Conservation (phyloP, 129 eudicot species). For the Mikania micrantha region DNA sequence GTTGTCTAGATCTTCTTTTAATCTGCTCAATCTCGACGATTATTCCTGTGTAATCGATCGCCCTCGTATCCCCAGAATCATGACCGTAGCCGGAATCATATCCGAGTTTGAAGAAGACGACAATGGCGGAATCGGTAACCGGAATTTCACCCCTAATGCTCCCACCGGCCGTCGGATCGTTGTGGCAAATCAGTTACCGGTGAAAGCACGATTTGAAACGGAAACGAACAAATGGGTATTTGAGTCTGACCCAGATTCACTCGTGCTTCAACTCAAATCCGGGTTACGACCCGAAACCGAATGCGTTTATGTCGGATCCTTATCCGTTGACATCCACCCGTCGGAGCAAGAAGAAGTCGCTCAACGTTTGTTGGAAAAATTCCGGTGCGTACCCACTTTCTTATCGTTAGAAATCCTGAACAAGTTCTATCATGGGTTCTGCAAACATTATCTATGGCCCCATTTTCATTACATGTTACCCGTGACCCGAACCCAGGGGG, state of each 20-base stretch:
- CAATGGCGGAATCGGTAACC: too few species aligned
- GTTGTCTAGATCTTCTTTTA: constrained; percentile 79
- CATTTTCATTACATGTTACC: too few species aligned
- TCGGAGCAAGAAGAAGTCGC: constrained; percentile 72
- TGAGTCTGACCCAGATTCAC: constrained; percentile 63
- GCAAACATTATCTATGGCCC: too few species aligned
- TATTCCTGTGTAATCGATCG: constrained; percentile 43
- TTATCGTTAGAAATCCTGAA: constrained; percentile 44
- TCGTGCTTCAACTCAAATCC: constrained; percentile 60
- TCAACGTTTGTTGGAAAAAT: constrained; percentile 47
- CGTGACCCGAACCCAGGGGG: too few species aligned
- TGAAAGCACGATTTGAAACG: constrained; percentile 28
- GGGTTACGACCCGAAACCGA: constrained; percentile 58
- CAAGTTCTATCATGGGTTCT: too few species aligned
- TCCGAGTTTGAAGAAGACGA: constrained; percentile 35
- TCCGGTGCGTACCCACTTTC: constrained; percentile 72
- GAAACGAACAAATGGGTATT: constrained; percentile 50
- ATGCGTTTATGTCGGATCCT: constrained; percentile 56
- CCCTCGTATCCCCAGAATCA: constrained; percentile 48
- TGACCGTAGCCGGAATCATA: constrained; percentile 49
- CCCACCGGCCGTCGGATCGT: constrained; percentile 38
- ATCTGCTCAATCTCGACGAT: constrained; percentile 57
- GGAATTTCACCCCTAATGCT: constrained; percentile 4
- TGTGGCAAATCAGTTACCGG: constrained; percentile 72
- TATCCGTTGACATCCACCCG: constrained; percentile 48